Evolutionary conservation across 75 land plant genomes (phyloP), one percentile per base, ranked within the genome.

Genomic region (Selaginella moellendorffii): DNA sequence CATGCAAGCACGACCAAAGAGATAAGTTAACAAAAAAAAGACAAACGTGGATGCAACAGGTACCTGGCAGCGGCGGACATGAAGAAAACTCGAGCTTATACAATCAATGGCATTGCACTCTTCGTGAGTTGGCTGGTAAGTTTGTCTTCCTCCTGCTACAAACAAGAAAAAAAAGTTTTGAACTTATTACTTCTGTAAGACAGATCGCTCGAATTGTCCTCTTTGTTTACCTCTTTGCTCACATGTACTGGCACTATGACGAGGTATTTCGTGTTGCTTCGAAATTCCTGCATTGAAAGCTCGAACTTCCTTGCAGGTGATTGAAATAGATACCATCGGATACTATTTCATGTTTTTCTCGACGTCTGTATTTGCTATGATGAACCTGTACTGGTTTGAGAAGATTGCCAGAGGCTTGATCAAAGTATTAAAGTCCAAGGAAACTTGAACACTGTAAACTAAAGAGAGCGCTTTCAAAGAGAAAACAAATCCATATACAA

Each of bases 101-200:
- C 73, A 24, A 69, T 31, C 31, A 88, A 88, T 69, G 93, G 93
- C 21, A 61, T 84, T 30, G 78, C 77, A 24, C 71, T 82, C 66
- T 80, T 84, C 72, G 29, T 79, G 12, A 77, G 85, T 27, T 88
- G 93, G 93, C 77, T 85, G 85, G 93, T 88, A 79, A 79, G 77
- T 71, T 10, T 0, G 24, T n/a, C n/a, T n/a, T n/a, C n/a, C n/a
- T n/a, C n/a, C n/a, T n/a, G n/a, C n/a, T n/a, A n/a, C n/a, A 36
- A 36, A 36, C 46, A 36, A 36, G 46, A 36, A 36, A 36, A 5
- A 36, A 36, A 36, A 36, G 46, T 36, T 36, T 36, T 36, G 14
- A 36, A 36, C 46, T 5, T 36, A 5, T 5, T 36, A n/a, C n/a
- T n/a, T n/a, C n/a, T n/a, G n/a, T n/a, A n/a, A 36, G 14, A 36